These are phyloP conservation scores for Hypoxylon sp. DNA, from an alignment of 2,329 filamentous ascomycete genomes.

Conservation along the genomic window DNA sequence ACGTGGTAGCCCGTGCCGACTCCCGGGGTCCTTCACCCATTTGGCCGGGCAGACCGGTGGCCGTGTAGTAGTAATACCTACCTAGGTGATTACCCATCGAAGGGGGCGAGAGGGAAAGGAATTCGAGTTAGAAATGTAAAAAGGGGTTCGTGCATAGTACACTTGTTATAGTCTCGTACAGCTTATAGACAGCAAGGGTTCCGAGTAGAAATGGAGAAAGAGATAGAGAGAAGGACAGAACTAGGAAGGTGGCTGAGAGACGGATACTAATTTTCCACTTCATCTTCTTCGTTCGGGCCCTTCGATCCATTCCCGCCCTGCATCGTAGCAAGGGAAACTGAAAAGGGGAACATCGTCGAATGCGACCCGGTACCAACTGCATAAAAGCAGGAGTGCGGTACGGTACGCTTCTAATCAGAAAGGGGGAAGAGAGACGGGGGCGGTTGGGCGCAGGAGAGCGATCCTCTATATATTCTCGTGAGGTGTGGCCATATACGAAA, in stretches of 20 bases:
- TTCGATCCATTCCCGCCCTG: constrained; percentile 14
- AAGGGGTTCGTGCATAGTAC: not conserved
- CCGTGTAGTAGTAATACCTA: not conserved
- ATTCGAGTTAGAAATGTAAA: not conserved
- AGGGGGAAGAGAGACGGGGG: not conserved
- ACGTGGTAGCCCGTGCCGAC: constrained; percentile 3
- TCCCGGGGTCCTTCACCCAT: constrained; percentile 2
- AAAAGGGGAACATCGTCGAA: constrained; percentile 22
- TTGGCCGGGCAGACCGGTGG: not conserved
- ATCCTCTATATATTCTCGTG: constrained; percentile 33
- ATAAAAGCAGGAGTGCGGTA: constrained; percentile 22
- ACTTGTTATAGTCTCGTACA: not conserved
- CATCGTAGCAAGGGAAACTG: constrained; percentile 6
- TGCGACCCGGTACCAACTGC: constrained; percentile 38
- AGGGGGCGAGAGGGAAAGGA: not conserved
- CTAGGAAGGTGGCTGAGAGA: constrained; percentile 2
- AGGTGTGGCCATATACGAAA: constrained; percentile 31
- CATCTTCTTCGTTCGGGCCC: constrained; percentile 6
- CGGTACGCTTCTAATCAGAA: constrained; percentile 22
- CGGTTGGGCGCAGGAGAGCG: constrained; percentile 27
- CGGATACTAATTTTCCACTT: constrained; percentile 9
- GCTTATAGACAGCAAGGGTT: not conserved
- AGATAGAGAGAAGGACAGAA: constrained; percentile 5
- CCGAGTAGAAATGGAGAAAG: too few relatives aligned
- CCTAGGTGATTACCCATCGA: not conserved